A percentile compares a stretch with the other conserved stretches of the same genome.
These are phyloP conservation scores for Trifolium dubium DNA, from an alignment of 306 rosid genomes.

Conservation along the genomic window DNA sequence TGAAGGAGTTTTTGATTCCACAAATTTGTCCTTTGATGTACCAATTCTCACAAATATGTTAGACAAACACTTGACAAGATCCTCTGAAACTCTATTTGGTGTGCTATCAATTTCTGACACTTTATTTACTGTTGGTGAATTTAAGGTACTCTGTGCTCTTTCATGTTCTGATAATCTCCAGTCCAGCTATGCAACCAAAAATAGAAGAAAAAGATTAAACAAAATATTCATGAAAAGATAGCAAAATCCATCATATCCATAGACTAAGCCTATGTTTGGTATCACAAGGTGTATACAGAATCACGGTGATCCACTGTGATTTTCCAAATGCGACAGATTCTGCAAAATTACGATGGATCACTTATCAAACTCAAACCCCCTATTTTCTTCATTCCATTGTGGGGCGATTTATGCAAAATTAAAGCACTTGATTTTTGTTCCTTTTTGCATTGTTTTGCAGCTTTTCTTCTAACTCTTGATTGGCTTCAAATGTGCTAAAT, in stretches of 20 bases:
- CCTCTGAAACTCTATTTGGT: slow-evolving; percentile 84
- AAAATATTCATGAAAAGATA: slow-evolving; percentile 24
- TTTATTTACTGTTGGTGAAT: slow-evolving; percentile 59
- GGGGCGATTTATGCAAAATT: too few species aligned
- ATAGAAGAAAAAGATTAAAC: background rate
- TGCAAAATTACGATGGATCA: too few species aligned
- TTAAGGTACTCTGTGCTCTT: slow-evolving; percentile 62
- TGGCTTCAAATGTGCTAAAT: too few species aligned
- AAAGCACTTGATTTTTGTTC: too few species aligned
- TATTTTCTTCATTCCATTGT: too few species aligned
- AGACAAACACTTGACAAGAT: slow-evolving; percentile 75
- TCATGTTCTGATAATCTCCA: slow-evolving; percentile 71
- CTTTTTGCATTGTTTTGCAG: too few species aligned
- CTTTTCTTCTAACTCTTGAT: too few species aligned
- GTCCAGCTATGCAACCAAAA: slow-evolving; percentile 62
- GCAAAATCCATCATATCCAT: background rate
- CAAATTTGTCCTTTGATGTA: slow-evolving; percentile 61
- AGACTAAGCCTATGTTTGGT: too few species aligned
- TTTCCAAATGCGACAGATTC: too few species aligned
- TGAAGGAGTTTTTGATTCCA: slow-evolving; percentile 47
- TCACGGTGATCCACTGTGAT: too few species aligned
- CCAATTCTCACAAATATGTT: slow-evolving; percentile 69
- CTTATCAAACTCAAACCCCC: too few species aligned
- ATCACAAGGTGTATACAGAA: too few species aligned
- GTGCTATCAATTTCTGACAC: slow-evolving; percentile 53